These are phyloP conservation scores for Sorghum bicolor DNA, from an alignment of 176 grass and related monocot genomes.

Conservation along the genomic window Sorghum_bicolor_NCBIv3 NC_012870.2:19780501-19781000, in stretches of 20 bases:
- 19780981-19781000: no score
- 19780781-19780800: slow-evolving; percentile 5
- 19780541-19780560: no score
- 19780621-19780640: background rate
- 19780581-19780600: background rate
- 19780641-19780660: background rate
- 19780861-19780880: slow-evolving; percentile 69
- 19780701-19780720: slow-evolving; percentile 34
- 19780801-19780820: slow-evolving; percentile 63
- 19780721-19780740: slow-evolving; percentile 32
- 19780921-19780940: background rate
- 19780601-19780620: no score
- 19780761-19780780: background rate
- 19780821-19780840: slow-evolving; percentile 77
- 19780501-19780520: no score
- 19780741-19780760: slow-evolving; percentile 14
- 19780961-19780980: no score
- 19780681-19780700: background rate
- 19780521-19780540: no score
- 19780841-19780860: slow-evolving; percentile 68
- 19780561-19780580: no score
- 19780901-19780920: background rate
- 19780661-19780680: background rate
- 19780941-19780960: background rate
- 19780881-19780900: slow-evolving; percentile 69